Conservation (phyloP, 495 filamentous ascomycete species). For the Bryoglossum gracile region DNA sequence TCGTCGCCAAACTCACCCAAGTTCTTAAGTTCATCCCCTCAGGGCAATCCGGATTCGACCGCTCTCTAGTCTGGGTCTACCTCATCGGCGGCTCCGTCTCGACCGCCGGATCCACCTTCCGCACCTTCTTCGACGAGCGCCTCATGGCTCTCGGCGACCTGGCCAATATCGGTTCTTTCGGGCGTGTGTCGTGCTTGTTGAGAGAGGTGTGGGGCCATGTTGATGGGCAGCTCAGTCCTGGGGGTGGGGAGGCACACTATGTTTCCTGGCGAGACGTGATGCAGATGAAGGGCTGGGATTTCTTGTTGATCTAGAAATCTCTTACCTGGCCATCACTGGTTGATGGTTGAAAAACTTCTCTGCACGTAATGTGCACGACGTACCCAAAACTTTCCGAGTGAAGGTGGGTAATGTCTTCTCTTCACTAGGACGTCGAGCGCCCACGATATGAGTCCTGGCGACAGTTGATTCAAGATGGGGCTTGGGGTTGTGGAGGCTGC, state of each 20-base stretch:
- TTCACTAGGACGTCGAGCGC: constrained; percentile 11
- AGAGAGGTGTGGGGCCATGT: constrained; percentile 74
- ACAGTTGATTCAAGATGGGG: background rate
- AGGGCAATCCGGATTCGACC: constrained; percentile 77
- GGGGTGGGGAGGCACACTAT: constrained; percentile 45
- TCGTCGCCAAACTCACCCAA: constrained; percentile 65
- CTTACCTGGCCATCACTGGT: constrained; percentile 10
- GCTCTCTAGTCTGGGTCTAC: constrained; percentile 86
- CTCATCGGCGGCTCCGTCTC: constrained; percentile 77
- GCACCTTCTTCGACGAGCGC: constrained; percentile 65
- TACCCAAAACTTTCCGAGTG: no score
- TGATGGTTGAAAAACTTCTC: background rate
- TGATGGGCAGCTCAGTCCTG: constrained; percentile 43
- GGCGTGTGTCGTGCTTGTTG: constrained; percentile 70
- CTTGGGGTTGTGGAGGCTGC: no score
- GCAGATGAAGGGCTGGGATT: constrained; percentile 86
- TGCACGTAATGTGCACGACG: no score
- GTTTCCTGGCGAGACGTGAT: constrained; percentile 95
- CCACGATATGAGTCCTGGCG: constrained; percentile 3
- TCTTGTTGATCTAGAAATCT: constrained; percentile 60
- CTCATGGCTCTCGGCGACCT: constrained; percentile 63
- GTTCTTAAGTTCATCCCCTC: constrained; percentile 72
- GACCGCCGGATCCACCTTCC: constrained; percentile 61
- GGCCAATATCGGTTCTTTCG: constrained; percentile 76
- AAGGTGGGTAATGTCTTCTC: no score